Evolutionary conservation across 192 early-diverging fungal genomes (phyloP), one percentile per base, ranked within the genome.

Genomic region (Spizellomyces punctatus): DNA sequence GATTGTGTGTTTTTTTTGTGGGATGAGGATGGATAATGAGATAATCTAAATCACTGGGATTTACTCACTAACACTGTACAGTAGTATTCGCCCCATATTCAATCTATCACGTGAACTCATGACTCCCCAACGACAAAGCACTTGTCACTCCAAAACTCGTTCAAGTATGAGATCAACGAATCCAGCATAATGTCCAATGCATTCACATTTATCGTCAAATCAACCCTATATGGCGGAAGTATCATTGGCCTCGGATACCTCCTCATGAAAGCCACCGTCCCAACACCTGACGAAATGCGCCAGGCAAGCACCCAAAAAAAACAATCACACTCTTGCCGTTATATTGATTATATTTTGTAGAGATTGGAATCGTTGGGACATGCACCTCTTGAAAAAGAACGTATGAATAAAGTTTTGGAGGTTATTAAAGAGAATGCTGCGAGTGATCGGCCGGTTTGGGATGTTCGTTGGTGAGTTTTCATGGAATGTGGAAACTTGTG

Each of bases 401-500:
- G 14, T 45, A 66, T 21, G 43, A 19, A 44, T 9, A 27, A 48
- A 16, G 46, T 17, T 27, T 57, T 69, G 8, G 9, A 27, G 7
- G 45, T 58, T 19, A 52, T 69, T 1, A 41, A 69, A 3, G 67
- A 69, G 45, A 69, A 69, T 46, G 67, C 67, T 8, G 48, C 8
- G 10, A 69, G 67, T 52, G 56, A 69, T 19, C 52, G 67, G 56
- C 67, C 67, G 10, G 16, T 58, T 42, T 69, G 67, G 67, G 67
- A 69, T 43, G 57, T 69, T 7, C 52, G 57, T 0, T 22, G 67
- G 67, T 69, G 47, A 66, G 48, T 54, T 12, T 54, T 54, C 4
- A 2, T 19, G 0, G 12, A n/a, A n/a, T 36, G 27, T 36, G 27
- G 27, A 36, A 36, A n/a, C n/a, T 36, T 0, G 27, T 36, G 27